Base-by-base conservation (phyloP, 192 early-diverging fungal species). In the Funneliformis mosseae region DNA sequence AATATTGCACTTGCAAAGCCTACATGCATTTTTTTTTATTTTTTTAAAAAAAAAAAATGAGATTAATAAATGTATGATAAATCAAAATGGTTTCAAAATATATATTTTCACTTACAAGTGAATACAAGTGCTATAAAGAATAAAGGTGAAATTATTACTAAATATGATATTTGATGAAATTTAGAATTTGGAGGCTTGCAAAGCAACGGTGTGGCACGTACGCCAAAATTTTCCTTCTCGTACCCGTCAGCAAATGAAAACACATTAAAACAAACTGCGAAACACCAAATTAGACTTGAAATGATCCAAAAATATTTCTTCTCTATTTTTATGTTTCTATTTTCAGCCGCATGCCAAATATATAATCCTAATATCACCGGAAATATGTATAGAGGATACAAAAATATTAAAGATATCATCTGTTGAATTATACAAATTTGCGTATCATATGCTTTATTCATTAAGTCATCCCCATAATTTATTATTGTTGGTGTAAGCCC, bases 101-200 rank as follows among this genome's bases (percentile, higher is more conserved):
- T 0, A 55, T 21, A 7, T 12, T 16, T 33, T 33, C 33, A 3
- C 70, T 72, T 72, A 72, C 70, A 8, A 5, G 70, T 27, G 18
- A 41, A 46, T 2, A 45, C 9, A 4, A 46, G 9, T 6, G 70
- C 8, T 46, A 46, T 21, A 10, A 4, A 72, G 8, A 41, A 45
- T 45, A 72, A 12, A 45, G 23, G 21, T 7, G 42, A 14, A n/a
- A 41, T 21, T 4, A 46, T n/a, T n/a, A 72, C 43, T 43, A 72
- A 12, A 23, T 45, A 72, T 16, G 23, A 25, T 21, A 72, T 23
- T 14, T n/a, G 25, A 60, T 74, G 18, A 27, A 46, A 46, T 38
- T 33, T 55, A 46, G 48, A 28, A 41, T 72, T 41, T 28, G 27
- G 14, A 74, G 73, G 48, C 39, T 28, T 74, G 38, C 73, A 74